Evolutionary conservation across 371 early-diverging fungal species (phyloP).

Genomic region (Mortierella sp.): DNA sequence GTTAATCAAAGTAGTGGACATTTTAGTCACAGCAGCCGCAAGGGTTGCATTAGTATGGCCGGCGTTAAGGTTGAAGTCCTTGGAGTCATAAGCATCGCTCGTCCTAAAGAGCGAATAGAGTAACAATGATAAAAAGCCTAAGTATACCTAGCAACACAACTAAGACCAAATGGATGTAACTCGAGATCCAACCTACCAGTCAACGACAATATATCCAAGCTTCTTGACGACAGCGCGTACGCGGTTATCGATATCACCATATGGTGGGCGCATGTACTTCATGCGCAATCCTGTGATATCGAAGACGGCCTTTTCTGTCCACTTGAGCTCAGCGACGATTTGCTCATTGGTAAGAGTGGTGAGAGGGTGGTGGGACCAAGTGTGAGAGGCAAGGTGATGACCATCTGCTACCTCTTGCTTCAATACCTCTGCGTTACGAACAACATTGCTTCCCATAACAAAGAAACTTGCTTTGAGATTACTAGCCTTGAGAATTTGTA

Average conservation of each 20-base stretch:
- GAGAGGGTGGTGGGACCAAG: constrained; percentile 72
- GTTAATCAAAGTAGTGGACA: constrained; percentile 18
- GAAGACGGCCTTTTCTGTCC: constrained; percentile 72
- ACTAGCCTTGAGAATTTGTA: constrained; percentile 61
- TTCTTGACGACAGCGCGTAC: constrained; percentile 67
- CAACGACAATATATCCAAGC: constrained; percentile 62
- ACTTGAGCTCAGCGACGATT: constrained; percentile 77
- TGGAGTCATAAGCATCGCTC: constrained; percentile 30
- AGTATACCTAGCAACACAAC: too few species aligned
- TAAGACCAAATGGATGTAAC: too few species aligned
- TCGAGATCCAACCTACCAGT: too few species aligned
- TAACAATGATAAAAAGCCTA: too few species aligned
- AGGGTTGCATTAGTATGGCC: background rate
- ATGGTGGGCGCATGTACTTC: constrained; percentile 68
- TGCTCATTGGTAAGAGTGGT: constrained; percentile 71
- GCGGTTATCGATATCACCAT: constrained; percentile 75
- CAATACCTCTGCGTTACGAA: constrained; percentile 60
- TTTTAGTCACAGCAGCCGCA: constrained; percentile 14
- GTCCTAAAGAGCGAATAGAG: too few species aligned
- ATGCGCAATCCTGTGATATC: constrained; percentile 68
- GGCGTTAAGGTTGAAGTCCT: constrained; percentile 31
- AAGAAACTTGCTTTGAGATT: constrained; percentile 73
- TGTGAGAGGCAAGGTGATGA: constrained; percentile 57
- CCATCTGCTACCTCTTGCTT: constrained; percentile 40
- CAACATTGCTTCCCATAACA: constrained; percentile 67